phyloP scores from a whole-genome alignment of 768 basidiomycete genomes.

The Agrocybe praecox region DNA sequence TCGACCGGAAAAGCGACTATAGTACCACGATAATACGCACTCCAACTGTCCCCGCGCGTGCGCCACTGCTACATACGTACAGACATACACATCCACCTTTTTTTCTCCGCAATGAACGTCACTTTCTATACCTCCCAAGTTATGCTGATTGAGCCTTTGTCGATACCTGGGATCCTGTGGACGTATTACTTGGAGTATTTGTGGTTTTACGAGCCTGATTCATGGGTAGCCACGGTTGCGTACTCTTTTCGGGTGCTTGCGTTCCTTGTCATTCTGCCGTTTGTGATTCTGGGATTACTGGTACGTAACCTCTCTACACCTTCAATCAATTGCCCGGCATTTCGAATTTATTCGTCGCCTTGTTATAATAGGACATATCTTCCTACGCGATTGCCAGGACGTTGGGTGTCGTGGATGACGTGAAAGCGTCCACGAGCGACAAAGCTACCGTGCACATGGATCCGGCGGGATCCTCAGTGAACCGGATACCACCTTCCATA shows the following conservation, averaged over 20 bases:
- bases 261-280: slow-evolving; percentile 60
- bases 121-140: slow-evolving; percentile 31
- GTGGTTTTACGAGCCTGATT: slow-evolving; percentile 63
- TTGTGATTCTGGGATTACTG: slow-evolving; percentile 54
- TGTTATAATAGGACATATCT: slow-evolving; percentile 62
- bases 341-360: too few relatives aligned
- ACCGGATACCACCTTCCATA: slow-evolving; percentile 29
- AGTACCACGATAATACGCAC: too few relatives aligned
- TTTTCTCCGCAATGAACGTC: slow-evolving; percentile 28
- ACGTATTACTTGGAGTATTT: slow-evolving; percentile 61
- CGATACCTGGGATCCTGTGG: slow-evolving; percentile 55
- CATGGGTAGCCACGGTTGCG: slow-evolving; percentile 69
- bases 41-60: too few relatives aligned
- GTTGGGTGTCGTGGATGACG: slow-evolving; percentile 74
- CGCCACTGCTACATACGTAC: too few relatives aligned
- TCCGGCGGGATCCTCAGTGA: neutral
- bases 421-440: slow-evolving; percentile 74
- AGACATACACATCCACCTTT: too few relatives aligned
- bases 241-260: slow-evolving; percentile 68
- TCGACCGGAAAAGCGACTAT: too few relatives aligned
- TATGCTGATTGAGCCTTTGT: slow-evolving; percentile 28
- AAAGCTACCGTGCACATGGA: slow-evolving; percentile 38
- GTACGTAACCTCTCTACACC: slow-evolving; percentile 40
- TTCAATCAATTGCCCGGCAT: too few relatives aligned
- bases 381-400: slow-evolving; percentile 86